A percentile compares a stretch with the other conserved stretches of the same genome.
Evolutionary conservation across 345 rosid genomes (phyloP).

Genomic region (Lenwebbia sp.): DNA sequence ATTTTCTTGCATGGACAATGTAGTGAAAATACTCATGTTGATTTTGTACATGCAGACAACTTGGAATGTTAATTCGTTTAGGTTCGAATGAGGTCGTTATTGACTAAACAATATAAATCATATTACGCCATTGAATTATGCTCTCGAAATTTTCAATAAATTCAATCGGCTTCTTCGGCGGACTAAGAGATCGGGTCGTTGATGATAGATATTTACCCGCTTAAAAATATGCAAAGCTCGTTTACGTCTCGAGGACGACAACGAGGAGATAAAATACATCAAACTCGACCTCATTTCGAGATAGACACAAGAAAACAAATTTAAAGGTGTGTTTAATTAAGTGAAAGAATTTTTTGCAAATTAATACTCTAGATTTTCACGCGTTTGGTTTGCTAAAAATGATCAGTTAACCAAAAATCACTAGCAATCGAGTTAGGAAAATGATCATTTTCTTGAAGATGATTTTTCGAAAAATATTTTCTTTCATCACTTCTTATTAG

Average conservation of each 20-base stretch:
- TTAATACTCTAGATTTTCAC: background rate
- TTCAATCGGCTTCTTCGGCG: background rate
- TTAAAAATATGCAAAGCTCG: background rate
- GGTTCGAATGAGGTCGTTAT: background rate
- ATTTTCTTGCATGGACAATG: background rate
- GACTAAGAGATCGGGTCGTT: no score
- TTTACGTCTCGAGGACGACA: background rate
- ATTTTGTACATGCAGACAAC: rapidly evolving
- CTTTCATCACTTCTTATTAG: background rate
- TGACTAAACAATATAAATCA: background rate
- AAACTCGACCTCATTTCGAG: rapidly evolving
- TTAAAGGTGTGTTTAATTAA: background rate
- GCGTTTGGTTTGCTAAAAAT: background rate
- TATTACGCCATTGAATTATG: rapidly evolving
- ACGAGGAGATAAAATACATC: background rate
- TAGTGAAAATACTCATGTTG: background rate
- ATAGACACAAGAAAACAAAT: background rate
- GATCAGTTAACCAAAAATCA: background rate
- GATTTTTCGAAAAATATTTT: background rate
- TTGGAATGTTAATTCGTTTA: rapidly evolving
- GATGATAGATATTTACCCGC: rapidly evolving
- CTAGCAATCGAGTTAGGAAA: background rate
- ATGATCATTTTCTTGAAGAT: background rate
- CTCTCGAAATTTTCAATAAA: background rate
- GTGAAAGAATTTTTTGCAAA: background rate